Conservation (phyloP, 202 grass and related monocot genomes). For the Zoysia matrella region DNA sequence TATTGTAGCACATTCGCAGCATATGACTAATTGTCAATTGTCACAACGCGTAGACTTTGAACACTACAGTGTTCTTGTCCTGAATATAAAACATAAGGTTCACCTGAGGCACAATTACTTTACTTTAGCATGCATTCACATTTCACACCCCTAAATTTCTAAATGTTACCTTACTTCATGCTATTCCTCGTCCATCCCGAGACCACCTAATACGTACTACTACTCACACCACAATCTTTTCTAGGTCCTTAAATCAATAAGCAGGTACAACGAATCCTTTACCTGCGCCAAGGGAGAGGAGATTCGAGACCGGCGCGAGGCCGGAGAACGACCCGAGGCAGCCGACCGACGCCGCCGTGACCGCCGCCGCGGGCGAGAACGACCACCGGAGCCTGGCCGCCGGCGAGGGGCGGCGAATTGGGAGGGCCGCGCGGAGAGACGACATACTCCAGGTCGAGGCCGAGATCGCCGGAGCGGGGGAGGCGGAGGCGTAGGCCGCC, state of each 20-base stretch:
- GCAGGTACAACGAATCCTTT: slow-evolving; percentile 1
- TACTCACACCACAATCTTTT: not conserved
- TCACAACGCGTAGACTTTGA: not conserved
- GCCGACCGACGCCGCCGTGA: slow-evolving; percentile 4
- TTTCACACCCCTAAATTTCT: not conserved
- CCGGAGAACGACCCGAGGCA: slow-evolving; percentile 56
- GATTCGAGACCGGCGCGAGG: slow-evolving; percentile 40
- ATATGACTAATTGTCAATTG: not conserved
- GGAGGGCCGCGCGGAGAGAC: slow-evolving; percentile 45
- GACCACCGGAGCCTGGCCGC: slow-evolving; percentile 37
- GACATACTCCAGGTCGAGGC: slow-evolving; percentile 62
- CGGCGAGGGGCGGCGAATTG: slow-evolving; percentile 3
- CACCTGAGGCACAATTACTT: not conserved
- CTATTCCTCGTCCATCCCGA: too few species aligned
- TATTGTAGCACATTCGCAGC: not conserved
- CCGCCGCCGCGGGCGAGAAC: slow-evolving; percentile 18
- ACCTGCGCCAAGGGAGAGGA: slow-evolving; percentile 45
- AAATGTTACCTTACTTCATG: too few species aligned
- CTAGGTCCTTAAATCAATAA: not conserved
- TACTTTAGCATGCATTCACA: not conserved
- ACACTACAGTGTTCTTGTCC: not conserved
- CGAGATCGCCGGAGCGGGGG: slow-evolving; percentile 55
- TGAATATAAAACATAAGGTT: not conserved
- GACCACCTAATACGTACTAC: too few species aligned
- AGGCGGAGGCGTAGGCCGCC: slow-evolving; percentile 57